Evolutionary conservation across 2,329 filamentous ascomycete species (phyloP), one percentile per base, ranked within the genome.

Genomic region (Orbilia quercus): DNA sequence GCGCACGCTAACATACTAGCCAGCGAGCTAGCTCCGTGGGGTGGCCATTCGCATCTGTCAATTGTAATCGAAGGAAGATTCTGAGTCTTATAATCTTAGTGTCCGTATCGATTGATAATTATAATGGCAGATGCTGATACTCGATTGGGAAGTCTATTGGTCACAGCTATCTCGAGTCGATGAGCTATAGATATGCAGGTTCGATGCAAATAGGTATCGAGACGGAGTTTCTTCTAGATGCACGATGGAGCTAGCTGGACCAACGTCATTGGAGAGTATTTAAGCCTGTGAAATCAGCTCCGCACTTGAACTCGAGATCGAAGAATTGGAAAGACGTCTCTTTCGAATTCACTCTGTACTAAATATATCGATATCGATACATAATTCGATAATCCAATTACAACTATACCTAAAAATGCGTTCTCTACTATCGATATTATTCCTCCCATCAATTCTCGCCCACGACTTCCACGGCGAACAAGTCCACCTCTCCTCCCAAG

Each of bases 401-500:
- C n/a, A n/a, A n/a, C n/a, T n/a, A n/a, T n/a, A n/a, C n/a, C n/a
- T n/a, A n/a, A 62, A 62, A 42, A 62, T 62, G 58, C 25, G 22
- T 31, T 40, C 20, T 42, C 22, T 62, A 4, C 22, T 62, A 14
- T 42, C 28, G 7, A 6, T 51, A 28, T 11, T 31, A 18, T 16
- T 62, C 20, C 36, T 62, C 23, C 23, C 58, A n/a, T 16, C 38
- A 14, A 11, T 51, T 4, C 22, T 51, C 34, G 45, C 44, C 22
- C 58, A 62, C 22, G 58, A 51, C 18, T 44, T 40, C 16, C 11
- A 3, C 9, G 45, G 38, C 31, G 38, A 45, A 16, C 69, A 73
- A 40, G 64, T 75, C 18, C 55, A 25, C 23, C 54, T 77, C 11
- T 71, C 42, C 9, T 74, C 65, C 7, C 74, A 76, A 38, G 91